Evolutionary conservation across 1,284 basidiomycete species (phyloP), one percentile per base, ranked within the genome.

Genomic region (Ceratobasidium papillatum): DNA sequence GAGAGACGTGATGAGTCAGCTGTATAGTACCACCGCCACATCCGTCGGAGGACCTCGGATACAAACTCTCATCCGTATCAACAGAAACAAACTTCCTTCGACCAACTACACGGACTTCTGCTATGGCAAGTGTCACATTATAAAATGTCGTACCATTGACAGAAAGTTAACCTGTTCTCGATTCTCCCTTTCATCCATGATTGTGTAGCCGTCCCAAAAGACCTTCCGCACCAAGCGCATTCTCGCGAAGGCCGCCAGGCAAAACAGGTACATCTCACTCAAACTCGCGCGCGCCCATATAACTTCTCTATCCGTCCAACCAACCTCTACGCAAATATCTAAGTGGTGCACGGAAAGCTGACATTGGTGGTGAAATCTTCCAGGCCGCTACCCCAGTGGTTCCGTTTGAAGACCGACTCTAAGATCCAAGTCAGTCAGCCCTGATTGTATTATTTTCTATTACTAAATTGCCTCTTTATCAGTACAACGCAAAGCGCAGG

Each of bases 371-470:
- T 14, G 12, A 5, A 11, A 27, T n/a, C 41, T 43, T 30, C n/a
- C 41, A 94, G 94, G 82, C 96, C 96, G 79, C 97, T 99, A 78
- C 96, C 96, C 78, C 95, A 97, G 82, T 99, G 96, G 96, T 98
- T 96, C 91, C 94, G 96, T 80, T 87, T 98, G 79, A 98, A 98
- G 90, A 92, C 94, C 80, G 96, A 95, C 84, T 94, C 90, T 78
- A 96, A 95, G 86, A 96, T 96, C 81, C 94, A 95, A 84, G 94
- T 95, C 82, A 83, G 91, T 80, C 47, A 32, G 11, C 41, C 36
- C 17, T 34, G 12, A 52, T 17, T 22, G 34, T 38, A 43, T 34
- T 32, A 17, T 69, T 32, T 12, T 7, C n/a, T n/a, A 25, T 32
- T 56, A 41, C 43, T 74, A 25, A 65, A 47, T 19, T 49, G 3